Percentiles rank a stretch among this genome's conserved stretches.
These are phyloP conservation scores for Trypethelium eluteriae DNA, from an alignment of 495 filamentous ascomycete species.

Conservation along the genomic window DNA sequence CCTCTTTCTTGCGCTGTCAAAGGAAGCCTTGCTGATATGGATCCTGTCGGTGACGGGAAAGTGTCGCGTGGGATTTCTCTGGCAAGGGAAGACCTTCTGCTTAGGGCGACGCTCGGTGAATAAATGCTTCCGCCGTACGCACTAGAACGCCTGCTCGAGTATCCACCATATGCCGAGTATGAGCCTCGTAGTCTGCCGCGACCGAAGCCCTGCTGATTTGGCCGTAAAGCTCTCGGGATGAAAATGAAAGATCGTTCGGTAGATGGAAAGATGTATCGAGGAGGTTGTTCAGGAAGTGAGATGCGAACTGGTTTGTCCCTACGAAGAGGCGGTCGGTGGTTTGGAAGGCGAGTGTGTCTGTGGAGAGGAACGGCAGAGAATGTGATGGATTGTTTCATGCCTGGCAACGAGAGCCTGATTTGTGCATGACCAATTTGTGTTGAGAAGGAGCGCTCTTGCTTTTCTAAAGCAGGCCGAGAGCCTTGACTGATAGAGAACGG, in stretches of 20 bases:
- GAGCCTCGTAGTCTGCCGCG: slow-evolving; percentile 61
- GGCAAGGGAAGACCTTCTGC: slow-evolving; percentile 81
- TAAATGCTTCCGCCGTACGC: slow-evolving; percentile 76
- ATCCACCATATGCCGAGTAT: slow-evolving; percentile 54
- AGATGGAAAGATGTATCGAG: slow-evolving; percentile 85
- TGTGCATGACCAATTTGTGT: slow-evolving; percentile 68
- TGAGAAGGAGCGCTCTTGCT: slow-evolving; percentile 21
- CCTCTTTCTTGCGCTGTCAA: slow-evolving; percentile 49
- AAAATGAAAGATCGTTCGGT: slow-evolving; percentile 93
- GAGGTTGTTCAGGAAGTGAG: slow-evolving; percentile 67
- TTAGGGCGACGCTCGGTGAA: slow-evolving; percentile 84
- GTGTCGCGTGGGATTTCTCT: slow-evolving; percentile 65
- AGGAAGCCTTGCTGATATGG: slow-evolving; percentile 60
- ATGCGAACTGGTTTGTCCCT: slow-evolving; percentile 96
- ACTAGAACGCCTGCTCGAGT: slow-evolving; percentile 65
- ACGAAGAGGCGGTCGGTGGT: slow-evolving; percentile 87
- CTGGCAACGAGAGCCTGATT: slow-evolving; percentile 69
- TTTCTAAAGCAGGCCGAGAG: background rate
- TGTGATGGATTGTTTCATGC: slow-evolving; percentile 61
- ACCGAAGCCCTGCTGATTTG: slow-evolving; percentile 76
- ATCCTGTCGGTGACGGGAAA: slow-evolving; percentile 68
- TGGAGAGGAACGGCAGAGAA: slow-evolving; percentile 69
- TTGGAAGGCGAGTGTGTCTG: slow-evolving; percentile 85
- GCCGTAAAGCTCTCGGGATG: slow-evolving; percentile 86
- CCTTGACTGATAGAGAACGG: background rate